These are phyloP conservation scores for Urostyla sp. DNA, from an alignment of 73 alveolate species.

Conservation along the genomic window DNA sequence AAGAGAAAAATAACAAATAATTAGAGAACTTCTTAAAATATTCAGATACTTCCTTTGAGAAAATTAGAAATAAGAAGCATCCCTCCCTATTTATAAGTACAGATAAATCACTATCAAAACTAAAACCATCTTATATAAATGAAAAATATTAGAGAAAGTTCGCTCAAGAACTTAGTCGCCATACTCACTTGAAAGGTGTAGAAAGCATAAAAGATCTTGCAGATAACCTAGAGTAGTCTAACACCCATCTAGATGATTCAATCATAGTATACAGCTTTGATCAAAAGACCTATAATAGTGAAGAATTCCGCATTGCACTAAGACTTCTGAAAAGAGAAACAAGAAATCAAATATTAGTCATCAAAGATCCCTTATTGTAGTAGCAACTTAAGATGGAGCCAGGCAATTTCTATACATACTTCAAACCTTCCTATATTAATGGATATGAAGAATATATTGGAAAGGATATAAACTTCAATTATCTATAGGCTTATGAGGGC, in stretches of 20 bases:
- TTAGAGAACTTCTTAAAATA: too few species aligned
- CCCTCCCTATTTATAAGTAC: slow-evolving; percentile 17
- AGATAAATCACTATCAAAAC: slow-evolving; percentile 3
- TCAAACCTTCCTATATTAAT: slow-evolving; percentile 67
- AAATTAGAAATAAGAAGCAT: background rate
- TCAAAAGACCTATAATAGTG: background rate
- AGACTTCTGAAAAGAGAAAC: slow-evolving; percentile 30
- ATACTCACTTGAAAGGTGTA: background rate
- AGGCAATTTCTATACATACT: slow-evolving; percentile 64
- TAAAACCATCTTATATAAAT: slow-evolving; percentile 2
- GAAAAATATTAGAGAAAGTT: slow-evolving; percentile 1
- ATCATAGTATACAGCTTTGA: slow-evolving; percentile 27
- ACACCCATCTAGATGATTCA: slow-evolving; percentile 10
- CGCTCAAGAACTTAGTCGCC: background rate
- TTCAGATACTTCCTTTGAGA: too few species aligned
- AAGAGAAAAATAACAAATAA: too few species aligned
- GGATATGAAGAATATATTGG: slow-evolving; percentile 67
- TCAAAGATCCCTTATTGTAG: slow-evolving; percentile 50
- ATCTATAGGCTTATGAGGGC: slow-evolving; percentile 70
- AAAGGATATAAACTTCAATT: slow-evolving; percentile 65
- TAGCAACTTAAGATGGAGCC: slow-evolving; percentile 36
- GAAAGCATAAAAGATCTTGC: slow-evolving; percentile 32
- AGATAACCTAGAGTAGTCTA: slow-evolving; percentile 7
- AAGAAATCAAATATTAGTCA: slow-evolving; percentile 30
- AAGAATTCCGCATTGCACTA: background rate